A percentile compares a stretch with the other conserved stretches of the same genome.
Conservation (phyloP, 306 rosid species). For the Vachellia pachyceras region DNA sequence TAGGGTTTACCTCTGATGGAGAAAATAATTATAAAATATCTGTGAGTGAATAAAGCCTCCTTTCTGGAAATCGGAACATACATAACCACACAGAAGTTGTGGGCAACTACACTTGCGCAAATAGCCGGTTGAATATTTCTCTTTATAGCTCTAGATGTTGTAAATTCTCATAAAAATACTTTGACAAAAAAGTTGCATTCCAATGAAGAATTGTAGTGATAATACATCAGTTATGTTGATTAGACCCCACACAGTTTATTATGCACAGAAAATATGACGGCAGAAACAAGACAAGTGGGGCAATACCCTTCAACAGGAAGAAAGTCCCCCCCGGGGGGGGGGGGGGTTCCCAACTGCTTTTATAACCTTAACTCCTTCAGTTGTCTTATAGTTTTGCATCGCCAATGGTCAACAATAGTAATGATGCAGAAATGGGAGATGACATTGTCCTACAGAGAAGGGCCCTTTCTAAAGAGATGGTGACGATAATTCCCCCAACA, state of each 20-base stretch:
- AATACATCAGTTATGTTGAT: constrained; percentile 12
- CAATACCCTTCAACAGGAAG: too few species aligned
- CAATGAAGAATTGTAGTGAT: background rate
- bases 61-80: constrained; percentile 18
- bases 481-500: background rate
- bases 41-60: constrained; percentile 14
- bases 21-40: constrained; percentile 1
- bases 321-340: too few species aligned
- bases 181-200: background rate
- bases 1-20: constrained; percentile 12
- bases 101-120: background rate
- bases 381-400: background rate
- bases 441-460: background rate
- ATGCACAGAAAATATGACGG: background rate
- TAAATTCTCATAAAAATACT: background rate
- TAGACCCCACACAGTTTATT: constrained; percentile 10
- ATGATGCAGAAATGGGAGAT: background rate
- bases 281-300: background rate
- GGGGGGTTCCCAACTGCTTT: too few species aligned
- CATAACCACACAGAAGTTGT: background rate
- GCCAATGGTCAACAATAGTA: background rate
- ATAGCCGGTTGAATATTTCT: background rate
- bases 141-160: background rate
- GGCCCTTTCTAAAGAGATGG: background rate
- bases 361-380: too few species aligned